Evolutionary conservation across 345 rosid species (phyloP).

Genomic region (Camelina neglecta): DNA sequence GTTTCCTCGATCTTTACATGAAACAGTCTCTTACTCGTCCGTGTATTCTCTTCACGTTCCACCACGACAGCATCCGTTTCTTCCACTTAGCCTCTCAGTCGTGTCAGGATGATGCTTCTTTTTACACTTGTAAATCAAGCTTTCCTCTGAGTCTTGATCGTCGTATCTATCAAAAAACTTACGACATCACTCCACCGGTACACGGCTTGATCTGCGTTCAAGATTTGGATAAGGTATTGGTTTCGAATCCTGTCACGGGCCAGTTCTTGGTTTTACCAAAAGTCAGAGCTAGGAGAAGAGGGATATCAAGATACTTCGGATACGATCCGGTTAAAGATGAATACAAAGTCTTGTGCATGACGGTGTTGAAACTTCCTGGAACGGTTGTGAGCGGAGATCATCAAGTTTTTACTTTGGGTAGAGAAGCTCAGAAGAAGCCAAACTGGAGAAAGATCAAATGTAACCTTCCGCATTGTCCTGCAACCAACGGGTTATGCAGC

Average conservation of each 20-base stretch:
- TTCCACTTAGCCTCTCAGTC: background rate
- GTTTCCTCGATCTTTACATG: background rate
- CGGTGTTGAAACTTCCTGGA: background rate
- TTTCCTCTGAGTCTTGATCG: background rate
- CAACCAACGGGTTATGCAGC: background rate
- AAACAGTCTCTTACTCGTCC: background rate
- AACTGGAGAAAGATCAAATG: background rate
- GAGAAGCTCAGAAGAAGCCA: background rate
- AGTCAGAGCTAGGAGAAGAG: background rate
- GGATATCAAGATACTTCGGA: background rate
- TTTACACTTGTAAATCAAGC: background rate
- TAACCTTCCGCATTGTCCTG: background rate
- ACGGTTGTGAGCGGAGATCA: background rate
- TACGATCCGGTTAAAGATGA: background rate
- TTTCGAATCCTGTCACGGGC: background rate
- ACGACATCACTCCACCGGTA: background rate
- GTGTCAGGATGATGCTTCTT: background rate
- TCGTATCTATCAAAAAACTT: background rate
- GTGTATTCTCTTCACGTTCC: background rate
- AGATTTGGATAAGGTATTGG: background rate
- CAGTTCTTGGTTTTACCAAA: background rate
- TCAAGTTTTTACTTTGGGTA: background rate
- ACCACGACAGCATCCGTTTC: background rate
- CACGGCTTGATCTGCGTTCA: background rate
- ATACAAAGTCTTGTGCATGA: constrained; percentile 4